Evolutionary conservation across 192 early-diverging fungal species (phyloP).

Genomic region (Entomortierella lignicola): DNA sequence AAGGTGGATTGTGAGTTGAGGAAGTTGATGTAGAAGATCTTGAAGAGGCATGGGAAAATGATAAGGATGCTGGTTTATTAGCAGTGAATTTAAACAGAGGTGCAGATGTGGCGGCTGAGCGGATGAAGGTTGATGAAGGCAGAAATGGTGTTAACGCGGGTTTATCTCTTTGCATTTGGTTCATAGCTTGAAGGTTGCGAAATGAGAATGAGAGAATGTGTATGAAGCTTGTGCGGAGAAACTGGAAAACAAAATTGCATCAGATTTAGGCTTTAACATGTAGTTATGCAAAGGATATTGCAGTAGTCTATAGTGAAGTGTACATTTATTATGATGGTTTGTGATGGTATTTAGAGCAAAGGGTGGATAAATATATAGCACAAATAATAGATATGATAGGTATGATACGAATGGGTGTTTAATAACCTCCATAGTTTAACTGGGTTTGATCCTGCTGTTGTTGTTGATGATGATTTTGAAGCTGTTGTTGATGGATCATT

Average conservation of each 20-base stretch:
- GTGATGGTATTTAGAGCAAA: too few species aligned
- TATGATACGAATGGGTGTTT: background rate
- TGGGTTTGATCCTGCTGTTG: slow-evolving; percentile 37
- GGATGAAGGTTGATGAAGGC: background rate
- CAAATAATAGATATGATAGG: too few species aligned
- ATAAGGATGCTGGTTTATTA: background rate
- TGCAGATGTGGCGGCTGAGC: background rate
- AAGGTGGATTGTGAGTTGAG: background rate
- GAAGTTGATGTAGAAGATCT: background rate
- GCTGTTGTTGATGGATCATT: slow-evolving; percentile 10
- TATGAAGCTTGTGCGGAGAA: too few species aligned
- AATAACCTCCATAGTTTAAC: slow-evolving; percentile 35
- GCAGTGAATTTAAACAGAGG: background rate
- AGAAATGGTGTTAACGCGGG: background rate
- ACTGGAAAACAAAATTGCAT: too few species aligned
- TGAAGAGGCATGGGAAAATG: background rate
- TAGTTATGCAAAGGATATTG: too few species aligned
- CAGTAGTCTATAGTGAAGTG: too few species aligned
- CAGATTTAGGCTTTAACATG: too few species aligned
- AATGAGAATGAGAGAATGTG: too few species aligned
- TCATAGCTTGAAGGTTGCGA: too few species aligned
- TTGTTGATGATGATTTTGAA: slow-evolving; percentile 28
- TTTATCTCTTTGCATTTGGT: too few species aligned
- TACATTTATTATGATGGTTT: too few species aligned
- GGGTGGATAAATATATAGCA: too few species aligned